A percentile compares a stretch with the other conserved stretches of the same genome.
phyloP scores from a whole-genome alignment of 208 protist genomes.

The Willaertia magna region DNA sequence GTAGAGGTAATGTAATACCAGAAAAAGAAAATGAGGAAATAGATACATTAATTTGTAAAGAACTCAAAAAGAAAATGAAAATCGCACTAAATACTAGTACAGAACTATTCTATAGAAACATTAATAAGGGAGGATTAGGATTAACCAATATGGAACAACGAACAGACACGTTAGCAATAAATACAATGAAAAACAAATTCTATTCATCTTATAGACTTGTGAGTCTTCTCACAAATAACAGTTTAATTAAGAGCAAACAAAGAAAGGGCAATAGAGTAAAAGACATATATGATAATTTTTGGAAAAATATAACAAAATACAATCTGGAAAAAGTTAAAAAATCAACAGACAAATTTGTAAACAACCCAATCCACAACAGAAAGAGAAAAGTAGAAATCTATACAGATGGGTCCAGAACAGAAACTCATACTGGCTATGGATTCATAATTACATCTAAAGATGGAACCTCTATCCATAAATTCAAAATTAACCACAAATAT shows the following conservation, averaged over 20 bases:
- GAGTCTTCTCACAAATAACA: too few species aligned
- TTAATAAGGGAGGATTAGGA: not conserved
- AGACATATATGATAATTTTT: not conserved
- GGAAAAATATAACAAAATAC: not conserved
- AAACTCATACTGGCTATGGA: not conserved
- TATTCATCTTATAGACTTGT: too few species aligned
- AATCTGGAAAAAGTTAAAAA: not conserved
- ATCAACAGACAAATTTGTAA: not conserved
- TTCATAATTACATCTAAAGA: too few species aligned
- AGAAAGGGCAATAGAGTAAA: not conserved
- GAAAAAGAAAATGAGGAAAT: not conserved
- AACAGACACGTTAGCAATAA: not conserved
- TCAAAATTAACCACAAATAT: too few species aligned
- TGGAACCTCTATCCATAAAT: too few species aligned
- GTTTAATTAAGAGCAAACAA: not conserved
- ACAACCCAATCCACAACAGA: too few species aligned
- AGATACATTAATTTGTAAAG: not conserved
- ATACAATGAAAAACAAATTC: not conserved
- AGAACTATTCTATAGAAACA: not conserved
- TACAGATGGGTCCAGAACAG: not conserved
- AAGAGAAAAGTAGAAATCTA: too few species aligned
- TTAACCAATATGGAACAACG: not conserved
- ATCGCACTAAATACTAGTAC: not conserved
- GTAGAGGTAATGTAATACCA: not conserved
- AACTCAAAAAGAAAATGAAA: not conserved